Base-by-base conservation (phyloP, 495 filamentous ascomycete genomes). In the Extremus antarcticus region DNA sequence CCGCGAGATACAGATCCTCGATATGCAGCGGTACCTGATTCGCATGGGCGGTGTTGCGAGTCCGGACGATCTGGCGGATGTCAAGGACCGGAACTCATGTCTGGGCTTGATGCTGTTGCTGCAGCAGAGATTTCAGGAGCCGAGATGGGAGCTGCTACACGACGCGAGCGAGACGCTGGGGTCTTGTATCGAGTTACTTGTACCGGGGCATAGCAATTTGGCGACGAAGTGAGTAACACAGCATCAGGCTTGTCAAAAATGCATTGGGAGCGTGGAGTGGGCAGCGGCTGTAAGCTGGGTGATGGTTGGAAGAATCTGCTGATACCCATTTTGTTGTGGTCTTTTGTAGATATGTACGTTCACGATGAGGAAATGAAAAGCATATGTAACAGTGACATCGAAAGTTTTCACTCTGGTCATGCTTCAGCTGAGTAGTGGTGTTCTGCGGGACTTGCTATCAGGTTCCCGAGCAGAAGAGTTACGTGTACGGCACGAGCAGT, bases 121-220 rank as follows among this genome's bases (percentile, higher is more conserved):
- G 43, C 81, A 84, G 40, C 84, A 88, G 59, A 84, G 84, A 55
- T 96, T 97, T 67, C 71, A 76, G 53, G 81, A 82, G 63, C 85
- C 90, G 39, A 76, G 90, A 52, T 98, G 92, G 92, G 90, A 97
- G 71, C 68, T 98, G 57, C 71, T 96, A 52, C 81, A 87, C 48
- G 92, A 98, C 68, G 92, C 89, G 13, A 25, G 21, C 23, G 46
- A 48, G 21, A 48, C 46, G 10, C 24, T 48, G 10, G 20, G 4
- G 4, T 24, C 10, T 13, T 24, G 10, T 17, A 48, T 48, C 13
- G 46, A 48, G 13, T 21, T 48, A 20, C 21, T 48, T 4, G 20
- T 48, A 9, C 46, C 46, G 8, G 13, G 43, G 43, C 43, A 19
- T n/a, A n/a, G 35, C n/a, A 39, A 39, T n/a, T 9, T n/a, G n/a